Evolutionary conservation across 2,329 filamentous ascomycete species (phyloP), one percentile per base, ranked within the genome.

Genomic region (Colletotrichum sp.): DNA sequence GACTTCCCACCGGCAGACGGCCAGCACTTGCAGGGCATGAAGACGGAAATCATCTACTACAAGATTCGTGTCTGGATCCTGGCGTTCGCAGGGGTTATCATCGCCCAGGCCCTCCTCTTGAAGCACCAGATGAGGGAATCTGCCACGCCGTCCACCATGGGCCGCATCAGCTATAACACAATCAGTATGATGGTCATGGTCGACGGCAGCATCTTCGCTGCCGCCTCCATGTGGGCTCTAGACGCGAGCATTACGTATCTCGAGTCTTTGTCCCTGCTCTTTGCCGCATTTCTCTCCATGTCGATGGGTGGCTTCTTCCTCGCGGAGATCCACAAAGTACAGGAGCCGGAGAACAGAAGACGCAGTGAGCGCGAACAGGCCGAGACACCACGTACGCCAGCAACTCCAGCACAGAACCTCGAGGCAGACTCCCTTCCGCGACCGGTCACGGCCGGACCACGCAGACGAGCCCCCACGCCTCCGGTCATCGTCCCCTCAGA

Each of bases 111-210:
- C 44, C 87, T 89, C 77, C 86, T 94, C 6, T 86, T 93, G 71
- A 92, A 93, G 80, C 83, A 87, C 63, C 93, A 94, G 83, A 92
- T 93, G 86, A 90, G 90, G 78, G 92, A 93, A 80, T 90, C 92
- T 1, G 92, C 88, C 63, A 94, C 93, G 9, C 93, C 93, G 4
- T 94, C 92, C 0, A 94, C 92, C 3, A 87, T 93, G 78, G 92
- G 91, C 5, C 88, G 93, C 22, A 89, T 94, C 79, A 94, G 92
- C 82, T 92, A 94, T 81, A 89, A 89, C 81, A 93, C 92, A 0
- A 87, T 90, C 28, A 87, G 88, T 67, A 87, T 90, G 77, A 93
- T 94, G 90, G 85, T 93, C 36, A 85, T 93, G 73, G 90, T 90
- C 19, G 92, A 94, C 78, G 91, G 90, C 13, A 85, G 93, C 77